These are phyloP conservation scores for Amauroascus niger DNA, from an alignment of 2,329 filamentous ascomycete genomes.

Conservation along the genomic window DNA sequence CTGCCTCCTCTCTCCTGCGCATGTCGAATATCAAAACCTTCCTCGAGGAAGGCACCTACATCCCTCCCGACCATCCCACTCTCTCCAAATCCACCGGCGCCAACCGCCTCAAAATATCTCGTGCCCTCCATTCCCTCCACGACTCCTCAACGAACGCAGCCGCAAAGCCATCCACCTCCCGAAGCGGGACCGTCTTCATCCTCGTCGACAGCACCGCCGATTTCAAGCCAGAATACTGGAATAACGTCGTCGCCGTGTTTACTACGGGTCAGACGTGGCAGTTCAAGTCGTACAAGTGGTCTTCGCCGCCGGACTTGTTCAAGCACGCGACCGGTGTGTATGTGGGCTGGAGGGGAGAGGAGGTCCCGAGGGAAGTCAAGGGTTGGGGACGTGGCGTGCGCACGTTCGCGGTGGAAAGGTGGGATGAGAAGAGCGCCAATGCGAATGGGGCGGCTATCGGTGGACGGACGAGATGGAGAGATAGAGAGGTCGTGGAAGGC, in stretches of 20 bases:
- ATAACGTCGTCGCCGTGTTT: slow-evolving; percentile 87
- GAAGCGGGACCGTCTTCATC: slow-evolving; percentile 77
- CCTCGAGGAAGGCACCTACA: slow-evolving; percentile 73
- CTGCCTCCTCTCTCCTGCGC: slow-evolving; percentile 84
- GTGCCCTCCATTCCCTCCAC: slow-evolving; percentile 53
- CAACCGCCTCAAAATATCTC: slow-evolving; percentile 78
- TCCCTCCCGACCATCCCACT: slow-evolving; percentile 57
- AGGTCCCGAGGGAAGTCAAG: slow-evolving; percentile 64
- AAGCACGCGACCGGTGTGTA: slow-evolving; percentile 77
- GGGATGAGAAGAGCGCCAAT: slow-evolving; percentile 44
- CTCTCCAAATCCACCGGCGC: slow-evolving; percentile 54
- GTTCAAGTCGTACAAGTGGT: slow-evolving; percentile 98
- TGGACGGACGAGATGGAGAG: slow-evolving; percentile 56
- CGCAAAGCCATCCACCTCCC: slow-evolving; percentile 33
- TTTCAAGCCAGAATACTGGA: slow-evolving; percentile 98
- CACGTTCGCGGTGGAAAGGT: slow-evolving; percentile 73
- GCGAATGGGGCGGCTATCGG: slow-evolving; percentile 24
- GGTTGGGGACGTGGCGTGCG: slow-evolving; percentile 80
- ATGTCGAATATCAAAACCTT: slow-evolving; percentile 95
- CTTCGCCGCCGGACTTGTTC: slow-evolving; percentile 78
- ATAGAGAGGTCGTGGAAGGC: slow-evolving; percentile 83
- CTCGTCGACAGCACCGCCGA: slow-evolving; percentile 86
- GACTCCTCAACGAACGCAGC: slow-evolving; percentile 18
- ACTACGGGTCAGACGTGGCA: slow-evolving; percentile 97
- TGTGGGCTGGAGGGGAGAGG: slow-evolving; percentile 83